A percentile compares a stretch with the other conserved stretches of the same genome.
Evolutionary conservation across 208 protist genomes (phyloP).

Genomic region (Tritrichomonas foetus): DNA sequence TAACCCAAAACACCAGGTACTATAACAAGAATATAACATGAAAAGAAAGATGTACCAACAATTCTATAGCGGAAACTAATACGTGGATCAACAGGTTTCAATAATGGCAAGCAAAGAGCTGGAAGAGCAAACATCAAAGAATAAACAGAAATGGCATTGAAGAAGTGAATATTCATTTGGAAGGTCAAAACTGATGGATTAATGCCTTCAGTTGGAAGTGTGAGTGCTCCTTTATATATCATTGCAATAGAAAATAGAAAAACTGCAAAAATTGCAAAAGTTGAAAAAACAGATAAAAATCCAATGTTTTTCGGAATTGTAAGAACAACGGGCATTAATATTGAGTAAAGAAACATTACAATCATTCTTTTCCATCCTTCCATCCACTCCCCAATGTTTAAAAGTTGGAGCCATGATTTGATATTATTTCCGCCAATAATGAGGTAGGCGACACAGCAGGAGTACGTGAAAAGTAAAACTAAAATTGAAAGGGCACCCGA

Average conservation of each 20-base stretch:
- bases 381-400: neutral
- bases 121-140: neutral
- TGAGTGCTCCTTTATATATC: neutral
- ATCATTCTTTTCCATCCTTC: neutral
- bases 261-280: neutral
- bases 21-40: neutral
- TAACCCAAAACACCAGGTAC: neutral
- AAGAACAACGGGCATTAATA: neutral
- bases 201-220: neutral
- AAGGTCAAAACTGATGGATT: neutral
- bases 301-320: neutral
- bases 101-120: neutral
- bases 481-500: slow-evolving; percentile 12
- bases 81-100: neutral
- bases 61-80: neutral
- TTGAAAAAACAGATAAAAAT: slow-evolving; percentile 10
- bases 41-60: neutral
- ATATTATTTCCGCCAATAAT: slow-evolving; percentile 15
- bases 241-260: neutral
- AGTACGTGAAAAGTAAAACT: neutral
- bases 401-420: neutral
- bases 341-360: neutral
- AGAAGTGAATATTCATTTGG: neutral
- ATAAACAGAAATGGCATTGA: neutral
- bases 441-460: neutral